Evolutionary conservation across 495 filamentous ascomycete species (phyloP).

Genomic region (Xylaria longipes): DNA sequence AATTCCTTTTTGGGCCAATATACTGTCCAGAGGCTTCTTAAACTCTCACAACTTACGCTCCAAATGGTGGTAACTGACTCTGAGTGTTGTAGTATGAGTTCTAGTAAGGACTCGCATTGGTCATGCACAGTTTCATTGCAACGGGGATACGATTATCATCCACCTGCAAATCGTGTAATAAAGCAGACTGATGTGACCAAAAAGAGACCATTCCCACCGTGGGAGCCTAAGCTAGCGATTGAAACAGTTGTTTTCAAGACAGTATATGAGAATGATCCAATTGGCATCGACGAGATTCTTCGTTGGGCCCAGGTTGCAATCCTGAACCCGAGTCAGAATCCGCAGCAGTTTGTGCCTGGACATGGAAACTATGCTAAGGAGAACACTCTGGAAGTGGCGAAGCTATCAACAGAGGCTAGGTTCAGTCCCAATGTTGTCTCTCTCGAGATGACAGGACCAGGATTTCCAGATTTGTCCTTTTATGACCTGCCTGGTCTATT

Average conservation of each 20-base stretch:
- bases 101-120: conserved; percentile 42
- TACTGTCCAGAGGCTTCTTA: not conserved
- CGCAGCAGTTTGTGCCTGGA: conserved; percentile 53
- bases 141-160: conserved; percentile 55
- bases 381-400: conserved; percentile 34
- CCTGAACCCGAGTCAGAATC: conserved; percentile 59
- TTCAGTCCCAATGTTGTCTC: conserved; percentile 78
- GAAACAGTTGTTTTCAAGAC: conserved; percentile 45
- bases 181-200: conserved; percentile 40
- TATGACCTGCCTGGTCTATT: conserved; percentile 82
- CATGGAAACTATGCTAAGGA: conserved; percentile 34
- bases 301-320: conserved; percentile 72
- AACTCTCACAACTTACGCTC: not conserved
- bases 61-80: not conserved
- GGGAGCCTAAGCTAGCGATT: conserved; percentile 29
- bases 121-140: conserved; percentile 64
- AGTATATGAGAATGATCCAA: conserved; percentile 41
- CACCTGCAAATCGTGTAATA: conserved; percentile 24
- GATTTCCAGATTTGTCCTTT: conserved; percentile 70
- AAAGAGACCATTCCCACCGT: conserved; percentile 47
- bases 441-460: conserved; percentile 69
- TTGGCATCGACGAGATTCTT: conserved; percentile 60
- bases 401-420: conserved; percentile 51
- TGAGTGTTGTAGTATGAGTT: conserved; percentile 36
- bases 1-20: not conserved